Base-by-base conservation (phyloP, 805 yeast species). In the Suhomyces emberorum region DNA sequence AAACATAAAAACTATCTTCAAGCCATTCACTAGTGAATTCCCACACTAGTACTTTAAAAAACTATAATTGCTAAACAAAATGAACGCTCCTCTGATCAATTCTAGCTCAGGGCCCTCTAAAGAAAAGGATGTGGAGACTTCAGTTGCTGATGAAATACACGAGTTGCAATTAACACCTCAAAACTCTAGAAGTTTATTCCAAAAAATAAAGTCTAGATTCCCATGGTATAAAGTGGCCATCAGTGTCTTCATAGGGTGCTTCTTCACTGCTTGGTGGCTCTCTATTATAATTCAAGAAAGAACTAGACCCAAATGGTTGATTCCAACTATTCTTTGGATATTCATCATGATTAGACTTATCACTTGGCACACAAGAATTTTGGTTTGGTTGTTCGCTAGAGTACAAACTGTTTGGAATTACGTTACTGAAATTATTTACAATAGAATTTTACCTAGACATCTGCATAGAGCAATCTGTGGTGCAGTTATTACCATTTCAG, bases 301-400 rank as follows among this genome's bases (percentile, higher is more conserved):
- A 42, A 70, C 70, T 30, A 59, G 81, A 37, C 73, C 57, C 43
- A 46, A 65, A 40, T 77, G 82, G 82, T 68, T 77, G 48, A 73
- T 77, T 41, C 82, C 81, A 14, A 76, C 81, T 3, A 54, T 77
- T 15, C 46, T 77, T 30, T 77, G 74, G 71, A 63, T 69, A 28
- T 59, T 66, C 56, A 54, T 76, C 19, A 72, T 74, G 71, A 62
- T 70, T 15, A 61, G 82, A 16, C 57, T 77, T 37, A 67, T 76
- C 47, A 65, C 79, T 12, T 70, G 74, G 59, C 70, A 74, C 57
- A 59, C 69, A 34, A 66, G 68, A 19, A 42, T 52, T 14, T 38
- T 52, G 36, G 36, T 46, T 11, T 39, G 41, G 24, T 21, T 35
- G 10, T 46, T 55, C 17, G 34, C 39, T 4, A 12, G 34, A 12